phyloP scores from a whole-genome alignment of 805 yeast species.

The Saccharomycopsis amapae region DNA sequence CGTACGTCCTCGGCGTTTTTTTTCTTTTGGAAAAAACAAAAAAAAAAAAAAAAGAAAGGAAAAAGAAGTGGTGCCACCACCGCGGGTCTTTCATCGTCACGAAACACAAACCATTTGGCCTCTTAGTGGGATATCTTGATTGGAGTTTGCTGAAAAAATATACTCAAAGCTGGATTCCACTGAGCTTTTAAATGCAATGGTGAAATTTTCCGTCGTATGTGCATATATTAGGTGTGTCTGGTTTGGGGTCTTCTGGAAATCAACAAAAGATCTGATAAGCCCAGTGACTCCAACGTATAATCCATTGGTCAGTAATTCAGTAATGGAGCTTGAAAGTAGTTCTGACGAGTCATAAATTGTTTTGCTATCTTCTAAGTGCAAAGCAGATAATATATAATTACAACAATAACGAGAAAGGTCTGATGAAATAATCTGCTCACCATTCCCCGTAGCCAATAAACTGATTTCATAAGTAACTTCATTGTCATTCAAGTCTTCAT shows the following conservation, averaged over 20 bases:
- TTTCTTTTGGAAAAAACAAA: too few relatives aligned
- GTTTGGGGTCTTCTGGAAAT: background rate
- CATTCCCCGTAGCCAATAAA: conserved; percentile 45
- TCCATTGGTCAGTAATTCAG: conserved; percentile 1
- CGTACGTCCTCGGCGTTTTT: too few relatives aligned
- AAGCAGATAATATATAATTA: conserved; percentile 13
- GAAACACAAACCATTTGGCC: background rate
- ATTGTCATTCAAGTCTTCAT: background rate
- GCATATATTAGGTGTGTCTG: conserved; percentile 27
- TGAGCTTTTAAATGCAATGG: conserved; percentile 24
- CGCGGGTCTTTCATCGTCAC: too few relatives aligned
- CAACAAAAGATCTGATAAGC: background rate
- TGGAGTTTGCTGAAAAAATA: conserved; percentile 7
- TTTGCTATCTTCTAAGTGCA: conserved; percentile 12
- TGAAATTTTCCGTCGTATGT: conserved; percentile 35
- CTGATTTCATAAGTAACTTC: conserved; percentile 3
- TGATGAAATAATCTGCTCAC: conserved; percentile 45
- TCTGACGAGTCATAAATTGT: conserved; percentile 12
- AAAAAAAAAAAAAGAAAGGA: too few relatives aligned
- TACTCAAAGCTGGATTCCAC: conserved; percentile 1
- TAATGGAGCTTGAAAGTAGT: conserved; percentile 23
- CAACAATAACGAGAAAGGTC: conserved; percentile 34
- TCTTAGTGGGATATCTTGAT: background rate
- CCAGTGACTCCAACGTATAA: conserved; percentile 17
- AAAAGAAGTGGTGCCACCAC: too few relatives aligned